Evolutionary conservation across 257 asterid species (phyloP).

Genomic region (Solanum bulbocastanum): DNA sequence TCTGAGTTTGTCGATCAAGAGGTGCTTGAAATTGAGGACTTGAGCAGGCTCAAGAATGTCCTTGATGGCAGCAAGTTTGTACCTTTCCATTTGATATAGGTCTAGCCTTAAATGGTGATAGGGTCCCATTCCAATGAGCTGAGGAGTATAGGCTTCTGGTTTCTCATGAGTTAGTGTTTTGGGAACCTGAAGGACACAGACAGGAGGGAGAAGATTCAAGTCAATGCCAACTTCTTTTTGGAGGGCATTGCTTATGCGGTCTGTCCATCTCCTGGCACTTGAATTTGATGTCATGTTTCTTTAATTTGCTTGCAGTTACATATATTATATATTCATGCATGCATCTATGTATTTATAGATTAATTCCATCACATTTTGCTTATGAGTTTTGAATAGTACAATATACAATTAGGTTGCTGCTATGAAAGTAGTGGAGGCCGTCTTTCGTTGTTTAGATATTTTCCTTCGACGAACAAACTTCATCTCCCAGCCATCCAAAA

Average conservation of each 20-base stretch:
- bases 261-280: conserved; percentile 17
- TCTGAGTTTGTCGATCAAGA: conserved; percentile 14
- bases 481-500: background rate
- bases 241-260: conserved; percentile 17
- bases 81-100: conserved; percentile 29
- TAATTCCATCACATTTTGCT: background rate
- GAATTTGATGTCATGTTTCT: background rate
- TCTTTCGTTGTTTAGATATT: background rate
- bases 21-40: conserved; percentile 1
- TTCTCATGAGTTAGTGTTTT: conserved; percentile 9
- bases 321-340: background rate
- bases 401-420: background rate
- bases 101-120: conserved; percentile 40
- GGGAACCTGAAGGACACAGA: conserved; percentile 32
- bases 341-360: background rate
- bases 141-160: conserved; percentile 40
- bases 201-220: conserved; percentile 21
- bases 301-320: background rate
- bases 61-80: conserved; percentile 28
- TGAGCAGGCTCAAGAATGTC: conserved; percentile 11
- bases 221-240: conserved; percentile 6
- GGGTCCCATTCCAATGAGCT: conserved; percentile 30
- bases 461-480: background rate
- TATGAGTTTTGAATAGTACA: background rate
- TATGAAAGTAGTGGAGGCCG: background rate